phyloP scores from a whole-genome alignment of 257 asterid species.

The Jacaranda mimosifolia region DNA sequence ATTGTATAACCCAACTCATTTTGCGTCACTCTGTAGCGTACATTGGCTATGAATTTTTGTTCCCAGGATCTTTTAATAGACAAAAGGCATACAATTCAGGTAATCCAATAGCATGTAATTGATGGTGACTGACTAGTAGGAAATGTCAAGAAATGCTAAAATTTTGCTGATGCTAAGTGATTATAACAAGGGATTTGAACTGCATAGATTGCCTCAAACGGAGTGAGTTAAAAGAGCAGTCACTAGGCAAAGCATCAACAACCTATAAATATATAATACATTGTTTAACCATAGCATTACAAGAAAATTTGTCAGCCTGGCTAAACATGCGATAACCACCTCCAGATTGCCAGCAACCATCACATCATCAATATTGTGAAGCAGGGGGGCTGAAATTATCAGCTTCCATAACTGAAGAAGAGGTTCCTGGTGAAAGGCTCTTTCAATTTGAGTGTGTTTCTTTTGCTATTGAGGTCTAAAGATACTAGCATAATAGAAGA shows the following conservation, averaged over 20 bases:
- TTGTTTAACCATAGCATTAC: not conserved
- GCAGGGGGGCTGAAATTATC: not conserved
- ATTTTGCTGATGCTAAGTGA: not conserved
- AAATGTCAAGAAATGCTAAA: constrained; percentile 4
- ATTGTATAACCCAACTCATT: not conserved
- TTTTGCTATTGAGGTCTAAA: not conserved
- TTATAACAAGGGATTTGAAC: constrained; percentile 23
- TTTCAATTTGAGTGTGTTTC: not conserved
- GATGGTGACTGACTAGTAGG: not conserved
- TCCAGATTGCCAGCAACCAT: not conserved
- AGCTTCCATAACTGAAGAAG: not conserved
- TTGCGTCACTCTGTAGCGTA: not conserved
- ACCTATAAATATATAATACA: constrained; percentile 20
- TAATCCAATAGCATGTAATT: not conserved
- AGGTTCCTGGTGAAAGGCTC: not conserved
- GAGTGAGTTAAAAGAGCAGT: constrained; percentile 10
- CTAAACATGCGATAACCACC: constrained; percentile 6
- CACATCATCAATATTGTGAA: not conserved
- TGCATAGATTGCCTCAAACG: constrained; percentile 17
- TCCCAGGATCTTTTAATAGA: not conserved
- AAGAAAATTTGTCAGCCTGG: not conserved
- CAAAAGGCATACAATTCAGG: no score
- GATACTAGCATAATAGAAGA: not conserved
- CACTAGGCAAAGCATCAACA: not conserved
- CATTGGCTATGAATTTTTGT: constrained; percentile 14